Evolutionary conservation across 1,284 basidiomycete genomes (phyloP).

Genomic region (Trametes pubescens): DNA sequence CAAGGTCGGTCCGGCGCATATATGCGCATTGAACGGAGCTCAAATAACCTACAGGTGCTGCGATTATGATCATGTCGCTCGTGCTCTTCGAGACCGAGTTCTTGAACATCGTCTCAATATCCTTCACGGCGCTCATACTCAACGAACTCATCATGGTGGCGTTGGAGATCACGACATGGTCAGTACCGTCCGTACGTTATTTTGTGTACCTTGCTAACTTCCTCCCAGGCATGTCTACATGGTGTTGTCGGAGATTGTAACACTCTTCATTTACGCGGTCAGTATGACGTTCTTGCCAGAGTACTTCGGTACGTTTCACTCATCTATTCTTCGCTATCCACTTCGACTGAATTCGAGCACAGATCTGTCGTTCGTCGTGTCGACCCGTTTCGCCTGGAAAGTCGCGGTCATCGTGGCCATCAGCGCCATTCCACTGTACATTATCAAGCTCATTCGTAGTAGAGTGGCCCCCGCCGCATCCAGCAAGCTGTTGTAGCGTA

Average conservation of each 20-base stretch:
- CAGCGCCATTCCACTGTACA: slow-evolving; percentile 90
- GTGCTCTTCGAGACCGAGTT: slow-evolving; percentile 98
- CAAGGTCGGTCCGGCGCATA: slow-evolving; percentile 69
- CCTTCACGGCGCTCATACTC: slow-evolving; percentile 94
- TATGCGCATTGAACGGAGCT: neutral
- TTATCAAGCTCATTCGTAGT: slow-evolving; percentile 89
- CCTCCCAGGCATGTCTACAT: slow-evolving; percentile 91
- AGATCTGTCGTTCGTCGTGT: slow-evolving; percentile 95
- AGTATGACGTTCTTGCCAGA: slow-evolving; percentile 96
- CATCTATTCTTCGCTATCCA: neutral
- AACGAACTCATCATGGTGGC: slow-evolving; percentile 99
- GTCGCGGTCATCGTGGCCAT: slow-evolving; percentile 95
- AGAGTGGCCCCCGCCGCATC: slow-evolving; percentile 94
- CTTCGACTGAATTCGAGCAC: neutral
- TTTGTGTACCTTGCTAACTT: neutral
- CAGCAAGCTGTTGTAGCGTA: slow-evolving; percentile 82
- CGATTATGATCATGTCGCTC: slow-evolving; percentile 98
- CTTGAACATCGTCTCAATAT: slow-evolving; percentile 97
- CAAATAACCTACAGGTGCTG: slow-evolving; percentile 70
- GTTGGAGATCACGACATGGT: slow-evolving; percentile 96
- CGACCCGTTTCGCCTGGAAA: slow-evolving; percentile 92
- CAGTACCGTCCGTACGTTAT: slow-evolving; percentile 45
- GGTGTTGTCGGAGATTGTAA: slow-evolving; percentile 92
- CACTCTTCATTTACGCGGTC: slow-evolving; percentile 88
- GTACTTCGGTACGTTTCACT: slow-evolving; percentile 84